These are phyloP conservation scores for Datura wrightii DNA, from an alignment of 257 asterid genomes.

Conservation along the genomic window DNA sequence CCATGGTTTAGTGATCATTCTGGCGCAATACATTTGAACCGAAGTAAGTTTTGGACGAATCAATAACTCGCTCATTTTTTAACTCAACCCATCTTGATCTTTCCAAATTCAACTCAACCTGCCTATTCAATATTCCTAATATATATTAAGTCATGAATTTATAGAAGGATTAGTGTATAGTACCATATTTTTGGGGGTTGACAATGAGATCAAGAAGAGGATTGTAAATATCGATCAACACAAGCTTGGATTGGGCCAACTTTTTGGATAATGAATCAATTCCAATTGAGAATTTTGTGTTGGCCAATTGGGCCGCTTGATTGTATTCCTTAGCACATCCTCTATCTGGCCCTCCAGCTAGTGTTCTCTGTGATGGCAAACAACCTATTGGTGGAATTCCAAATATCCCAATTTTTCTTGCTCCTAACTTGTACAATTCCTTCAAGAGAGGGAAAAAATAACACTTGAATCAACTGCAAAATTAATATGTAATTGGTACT, in stretches of 20 bases:
- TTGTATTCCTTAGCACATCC: slow-evolving; percentile 43
- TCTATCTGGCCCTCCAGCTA: slow-evolving; percentile 49
- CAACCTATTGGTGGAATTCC: slow-evolving; percentile 59
- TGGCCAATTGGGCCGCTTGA: slow-evolving; percentile 50
- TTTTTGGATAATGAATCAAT: slow-evolving; percentile 35
- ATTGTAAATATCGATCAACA: slow-evolving; percentile 41
- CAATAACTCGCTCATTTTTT: neutral
- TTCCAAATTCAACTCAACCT: neutral
- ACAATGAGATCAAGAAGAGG: slow-evolving; percentile 47
- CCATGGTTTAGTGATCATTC: neutral
- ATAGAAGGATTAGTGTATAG: neutral
- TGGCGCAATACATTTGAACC: neutral
- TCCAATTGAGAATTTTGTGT: slow-evolving; percentile 42
- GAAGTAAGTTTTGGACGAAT: neutral
- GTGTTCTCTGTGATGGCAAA: slow-evolving; percentile 57
- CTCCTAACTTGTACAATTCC: slow-evolving; percentile 51
- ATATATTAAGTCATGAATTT: neutral
- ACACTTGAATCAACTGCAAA: neutral
- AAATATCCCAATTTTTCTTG: slow-evolving; percentile 49
- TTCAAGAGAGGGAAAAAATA: neutral
- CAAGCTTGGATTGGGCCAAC: slow-evolving; percentile 37
- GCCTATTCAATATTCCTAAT: neutral
- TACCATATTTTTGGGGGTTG: slow-evolving; percentile 49
- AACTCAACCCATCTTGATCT: neutral
- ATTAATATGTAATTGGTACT: neutral